Percentiles rank a stretch among this genome's conserved stretches.
phyloP scores from a whole-genome alignment of 192 early-diverging fungal genomes.

The Lunasporangiospora selenospora region DNA sequence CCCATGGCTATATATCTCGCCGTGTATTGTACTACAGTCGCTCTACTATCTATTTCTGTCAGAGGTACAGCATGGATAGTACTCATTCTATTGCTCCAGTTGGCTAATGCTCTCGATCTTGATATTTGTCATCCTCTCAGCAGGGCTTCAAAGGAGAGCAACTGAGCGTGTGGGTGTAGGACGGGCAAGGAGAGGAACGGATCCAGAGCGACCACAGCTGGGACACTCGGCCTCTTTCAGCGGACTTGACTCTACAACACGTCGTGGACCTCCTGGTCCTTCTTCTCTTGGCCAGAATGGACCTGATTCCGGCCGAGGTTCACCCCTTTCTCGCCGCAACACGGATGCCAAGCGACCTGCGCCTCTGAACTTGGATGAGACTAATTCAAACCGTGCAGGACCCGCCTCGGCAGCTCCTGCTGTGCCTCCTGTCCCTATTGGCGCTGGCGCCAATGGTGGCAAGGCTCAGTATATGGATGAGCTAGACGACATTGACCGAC shows the following conservation, averaged over 20 bases:
- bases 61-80: too few relatives aligned
- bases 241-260: conserved; percentile 2
- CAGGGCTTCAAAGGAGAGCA: conserved; percentile 38
- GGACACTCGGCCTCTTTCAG: conserved; percentile 37
- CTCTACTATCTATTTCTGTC: background rate
- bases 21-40: background rate
- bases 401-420: conserved; percentile 12
- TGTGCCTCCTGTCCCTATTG: background rate
- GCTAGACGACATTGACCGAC: conserved; percentile 32
- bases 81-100: background rate
- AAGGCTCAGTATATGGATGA: conserved; percentile 30
- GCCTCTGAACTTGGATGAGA: conserved; percentile 20
- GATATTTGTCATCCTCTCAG: background rate
- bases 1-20: background rate
- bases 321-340: conserved; percentile 35
- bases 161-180: conserved; percentile 20
- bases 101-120: background rate
- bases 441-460: background rate
- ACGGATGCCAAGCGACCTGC: conserved; percentile 32
- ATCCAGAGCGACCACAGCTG: conserved; percentile 28
- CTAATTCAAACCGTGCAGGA: conserved; percentile 17
- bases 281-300: conserved; percentile 26
- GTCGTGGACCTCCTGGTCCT: conserved; percentile 1
- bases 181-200: conserved; percentile 37
- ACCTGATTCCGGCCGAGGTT: conserved; percentile 22